Evolutionary conservation across 2,329 filamentous ascomycete genomes (phyloP).

Genomic region (Aureobasidium sp.): DNA sequence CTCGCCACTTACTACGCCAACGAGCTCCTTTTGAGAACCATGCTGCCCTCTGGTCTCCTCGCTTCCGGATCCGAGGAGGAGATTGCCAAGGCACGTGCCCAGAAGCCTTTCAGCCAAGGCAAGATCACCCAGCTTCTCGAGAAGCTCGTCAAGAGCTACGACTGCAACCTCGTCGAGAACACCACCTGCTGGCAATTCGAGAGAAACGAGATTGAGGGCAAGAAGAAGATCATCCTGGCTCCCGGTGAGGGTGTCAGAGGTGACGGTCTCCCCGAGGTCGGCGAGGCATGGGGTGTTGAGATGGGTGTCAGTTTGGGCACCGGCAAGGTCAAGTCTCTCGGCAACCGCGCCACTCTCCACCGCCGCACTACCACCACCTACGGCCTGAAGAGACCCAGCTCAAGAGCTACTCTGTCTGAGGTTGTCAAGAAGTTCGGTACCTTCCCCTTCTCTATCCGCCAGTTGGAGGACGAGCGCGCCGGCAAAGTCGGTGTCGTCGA

Average conservation of each 20-base stretch:
- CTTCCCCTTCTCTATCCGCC: slow-evolving; percentile 95
- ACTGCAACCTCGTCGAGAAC: slow-evolving; percentile 89
- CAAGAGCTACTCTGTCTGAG: slow-evolving; percentile 84
- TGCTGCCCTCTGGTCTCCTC: slow-evolving; percentile 83
- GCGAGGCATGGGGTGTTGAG: slow-evolving; percentile 97
- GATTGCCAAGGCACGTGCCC: slow-evolving; percentile 75
- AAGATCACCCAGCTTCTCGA: slow-evolving; percentile 83
- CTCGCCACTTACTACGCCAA: slow-evolving; percentile 92
- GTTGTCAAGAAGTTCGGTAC: slow-evolving; percentile 94
- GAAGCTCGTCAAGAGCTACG: slow-evolving; percentile 85
- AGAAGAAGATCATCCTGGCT: slow-evolving; percentile 95
- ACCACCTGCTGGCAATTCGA: slow-evolving; percentile 96
- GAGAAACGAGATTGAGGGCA: slow-evolving; percentile 93
- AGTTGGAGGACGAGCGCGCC: slow-evolving; percentile 91
- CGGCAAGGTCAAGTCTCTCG: slow-evolving; percentile 89
- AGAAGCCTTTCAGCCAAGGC: slow-evolving; percentile 74
- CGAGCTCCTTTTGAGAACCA: slow-evolving; percentile 81
- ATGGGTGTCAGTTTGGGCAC: slow-evolving; percentile 82
- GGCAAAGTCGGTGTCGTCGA: slow-evolving; percentile 95
- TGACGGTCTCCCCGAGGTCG: slow-evolving; percentile 77
- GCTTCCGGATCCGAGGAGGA: slow-evolving; percentile 82
- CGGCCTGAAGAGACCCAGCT: slow-evolving; percentile 86
- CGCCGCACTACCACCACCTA: slow-evolving; percentile 88
- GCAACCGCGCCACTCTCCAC: slow-evolving; percentile 83
- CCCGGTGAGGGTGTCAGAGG: slow-evolving; percentile 82